A percentile compares a stretch with the other conserved stretches of the same genome.
Conservation (phyloP, 768 basidiomycete species). For the Pleurotus pulmonarius region DNA sequence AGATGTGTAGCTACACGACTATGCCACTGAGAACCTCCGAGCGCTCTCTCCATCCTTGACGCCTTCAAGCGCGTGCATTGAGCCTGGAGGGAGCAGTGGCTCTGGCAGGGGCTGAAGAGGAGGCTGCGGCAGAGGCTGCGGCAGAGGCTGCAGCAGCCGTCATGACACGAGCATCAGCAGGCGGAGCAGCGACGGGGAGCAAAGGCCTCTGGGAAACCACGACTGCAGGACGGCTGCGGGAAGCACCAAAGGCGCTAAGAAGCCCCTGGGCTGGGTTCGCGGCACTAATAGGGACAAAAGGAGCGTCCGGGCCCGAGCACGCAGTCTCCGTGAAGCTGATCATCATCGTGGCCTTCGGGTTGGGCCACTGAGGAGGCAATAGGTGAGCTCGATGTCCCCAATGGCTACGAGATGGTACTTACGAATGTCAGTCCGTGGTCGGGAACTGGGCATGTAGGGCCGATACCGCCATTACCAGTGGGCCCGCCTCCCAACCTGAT, state of each 20-base stretch:
- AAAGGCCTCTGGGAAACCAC: not conserved
- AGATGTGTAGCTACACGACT: too few relatives aligned
- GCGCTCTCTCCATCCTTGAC: too few relatives aligned
- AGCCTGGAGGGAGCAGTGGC: not conserved
- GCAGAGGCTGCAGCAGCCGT: not conserved
- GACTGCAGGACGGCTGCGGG: not conserved
- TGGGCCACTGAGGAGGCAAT: not conserved
- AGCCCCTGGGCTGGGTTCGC: not conserved
- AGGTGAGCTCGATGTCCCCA: not conserved
- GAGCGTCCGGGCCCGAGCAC: not conserved
- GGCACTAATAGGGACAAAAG: not conserved
- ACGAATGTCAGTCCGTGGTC: not conserved
- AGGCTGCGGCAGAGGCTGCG: not conserved
- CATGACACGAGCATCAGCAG: not conserved
- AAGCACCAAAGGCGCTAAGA: not conserved
- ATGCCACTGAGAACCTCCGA: too few relatives aligned
- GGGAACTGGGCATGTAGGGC: not conserved
- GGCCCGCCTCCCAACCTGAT: constrained; percentile 1
- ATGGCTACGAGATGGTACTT: not conserved
- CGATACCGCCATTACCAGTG: not conserved
- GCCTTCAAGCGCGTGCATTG: not conserved
- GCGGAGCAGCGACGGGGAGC: not conserved
- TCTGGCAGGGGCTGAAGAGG: not conserved
- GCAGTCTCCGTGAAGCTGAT: constrained; percentile 3
- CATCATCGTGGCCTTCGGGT: not conserved